Evolutionary conservation across 2,329 filamentous ascomycete species (phyloP), one percentile per base, ranked within the genome.

Genomic region (Microdochium bolleyi): DNA sequence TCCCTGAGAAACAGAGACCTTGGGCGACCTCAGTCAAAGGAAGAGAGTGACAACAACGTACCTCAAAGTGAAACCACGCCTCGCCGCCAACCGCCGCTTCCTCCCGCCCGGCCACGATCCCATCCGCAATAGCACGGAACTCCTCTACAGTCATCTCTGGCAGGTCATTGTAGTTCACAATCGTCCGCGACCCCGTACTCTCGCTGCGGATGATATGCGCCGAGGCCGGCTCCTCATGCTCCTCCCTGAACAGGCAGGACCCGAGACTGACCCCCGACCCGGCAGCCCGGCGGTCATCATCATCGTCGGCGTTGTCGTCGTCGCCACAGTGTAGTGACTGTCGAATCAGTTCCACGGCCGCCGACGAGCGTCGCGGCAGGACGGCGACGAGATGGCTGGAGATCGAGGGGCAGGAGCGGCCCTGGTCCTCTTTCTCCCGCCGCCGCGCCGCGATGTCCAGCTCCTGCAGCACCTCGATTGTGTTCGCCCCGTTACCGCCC

Each of bases 41-140:
- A 46, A 16, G 21, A 46, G 19, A 46, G 5, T 9, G 41, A 46
- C 5, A 11, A 46, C 21, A 19, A 24, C 53, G 61, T 64, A 83
- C 84, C 74, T 89, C 86, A 59, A 89, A 89, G 70, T 90, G 87
- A 71, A 83, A 87, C 85, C 83, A 89, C 24, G 68, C 71, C 52
- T 68, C 64, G 30, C 67, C 62, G 11, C 11, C 27, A 11, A 30
- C 34, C 67, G 60, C 9, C 62, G 54, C 3, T 61, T 60, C 22
- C 70, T 63, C 37, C 19, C 22, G 4, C 5, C 44, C 22, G 19
- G 3, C 22, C 24, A 8, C 48, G 14, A 49, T 27, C n/a, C 8
- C 48, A 30, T 27, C 48, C 13, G 70, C 73, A 21, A 77, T 68
- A 13, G 53, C 54, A 16, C 65, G 61, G 55, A 90, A 88, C 66